These are phyloP conservation scores for Cornus suecica DNA, from an alignment of 148 eudicot genomes.

Conservation along the genomic window DNA sequence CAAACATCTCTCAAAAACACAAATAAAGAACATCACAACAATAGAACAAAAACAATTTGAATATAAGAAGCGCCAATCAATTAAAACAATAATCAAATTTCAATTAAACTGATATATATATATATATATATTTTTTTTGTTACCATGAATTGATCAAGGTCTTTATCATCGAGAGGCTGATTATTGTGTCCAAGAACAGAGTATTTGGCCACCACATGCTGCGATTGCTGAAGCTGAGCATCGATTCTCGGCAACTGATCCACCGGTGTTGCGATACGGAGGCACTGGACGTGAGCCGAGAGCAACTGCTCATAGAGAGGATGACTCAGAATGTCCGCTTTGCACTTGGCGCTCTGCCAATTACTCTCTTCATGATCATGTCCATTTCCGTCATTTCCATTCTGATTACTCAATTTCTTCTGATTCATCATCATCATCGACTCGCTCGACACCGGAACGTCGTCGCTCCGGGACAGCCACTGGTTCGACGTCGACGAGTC, in stretches of 20 bases:
- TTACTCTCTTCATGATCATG: constrained; percentile 28
- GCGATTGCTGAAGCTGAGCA: constrained; percentile 78
- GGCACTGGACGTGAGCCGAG: constrained; percentile 80
- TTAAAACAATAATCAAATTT: not conserved
- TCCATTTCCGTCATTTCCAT: constrained; percentile 14
- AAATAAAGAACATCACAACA: not conserved
- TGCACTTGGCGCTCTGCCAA: constrained; percentile 47
- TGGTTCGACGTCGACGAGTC: constrained; percentile 37
- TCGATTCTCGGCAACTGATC: constrained; percentile 92
- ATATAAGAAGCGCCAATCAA: constrained; percentile 1
- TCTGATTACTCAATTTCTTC: constrained; percentile 11
- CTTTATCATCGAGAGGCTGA: constrained; percentile 57
- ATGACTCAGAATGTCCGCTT: constrained; percentile 67
- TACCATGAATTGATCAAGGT: constrained; percentile 94
- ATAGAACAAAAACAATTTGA: constrained; percentile 1
- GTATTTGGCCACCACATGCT: constrained; percentile 69
- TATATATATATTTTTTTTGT: no score
- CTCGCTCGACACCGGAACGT: constrained; percentile 16
- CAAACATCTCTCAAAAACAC: not conserved
- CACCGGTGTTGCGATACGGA: constrained; percentile 81
- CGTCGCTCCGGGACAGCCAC: constrained; percentile 32
- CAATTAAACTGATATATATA: not conserved
- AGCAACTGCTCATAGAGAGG: constrained; percentile 82
- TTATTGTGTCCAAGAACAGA: constrained; percentile 44
- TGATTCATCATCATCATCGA: constrained; percentile 15